Conservation (phyloP, 2,329 filamentous ascomycete species). For the Claviceps sorghi region DNA sequence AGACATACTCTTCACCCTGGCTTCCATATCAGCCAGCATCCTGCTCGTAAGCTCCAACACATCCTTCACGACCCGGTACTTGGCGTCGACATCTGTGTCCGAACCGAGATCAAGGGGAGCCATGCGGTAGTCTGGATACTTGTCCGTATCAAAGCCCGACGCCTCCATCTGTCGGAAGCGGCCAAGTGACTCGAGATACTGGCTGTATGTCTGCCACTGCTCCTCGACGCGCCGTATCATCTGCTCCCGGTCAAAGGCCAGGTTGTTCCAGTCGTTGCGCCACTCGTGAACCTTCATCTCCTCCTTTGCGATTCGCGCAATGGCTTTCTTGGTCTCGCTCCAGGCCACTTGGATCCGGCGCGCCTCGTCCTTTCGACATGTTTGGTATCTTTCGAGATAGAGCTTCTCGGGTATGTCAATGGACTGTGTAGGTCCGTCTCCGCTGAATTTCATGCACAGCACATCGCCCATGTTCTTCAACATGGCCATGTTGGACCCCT, state of each 20-base stretch:
- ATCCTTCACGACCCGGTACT: conserved; percentile 17
- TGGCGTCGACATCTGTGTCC: conserved; percentile 18
- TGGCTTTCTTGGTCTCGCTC: conserved; percentile 18
- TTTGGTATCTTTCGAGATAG: conserved; percentile 40
- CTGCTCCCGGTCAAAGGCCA: conserved; percentile 15
- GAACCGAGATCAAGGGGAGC: conserved; percentile 22
- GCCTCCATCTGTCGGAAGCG: conserved; percentile 23
- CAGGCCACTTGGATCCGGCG: conserved; percentile 27
- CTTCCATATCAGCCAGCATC: conserved; percentile 21
- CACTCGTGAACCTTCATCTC: conserved; percentile 15
- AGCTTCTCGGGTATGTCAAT: conserved; percentile 37
- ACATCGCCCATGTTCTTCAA: conserved; percentile 35
- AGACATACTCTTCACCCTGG: conserved; percentile 21
- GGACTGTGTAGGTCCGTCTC: conserved; percentile 25
- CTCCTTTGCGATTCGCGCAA: conserved; percentile 12
- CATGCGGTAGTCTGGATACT: conserved; percentile 23
- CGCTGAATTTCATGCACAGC: conserved; percentile 31
- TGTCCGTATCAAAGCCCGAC: conserved; percentile 23
- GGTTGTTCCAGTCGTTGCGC: conserved; percentile 14
- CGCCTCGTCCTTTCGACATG: conserved; percentile 29
- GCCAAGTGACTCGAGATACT: conserved; percentile 22
- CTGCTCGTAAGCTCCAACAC: conserved; percentile 19
- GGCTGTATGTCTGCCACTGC: conserved; percentile 18
- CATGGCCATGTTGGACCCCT: conserved; percentile 26
- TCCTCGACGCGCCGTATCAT: conserved; percentile 16